Evolutionary conservation across 495 filamentous ascomycete genomes (phyloP), one percentile per base, ranked within the genome.

Genomic region (Lepraria neglecta): DNA sequence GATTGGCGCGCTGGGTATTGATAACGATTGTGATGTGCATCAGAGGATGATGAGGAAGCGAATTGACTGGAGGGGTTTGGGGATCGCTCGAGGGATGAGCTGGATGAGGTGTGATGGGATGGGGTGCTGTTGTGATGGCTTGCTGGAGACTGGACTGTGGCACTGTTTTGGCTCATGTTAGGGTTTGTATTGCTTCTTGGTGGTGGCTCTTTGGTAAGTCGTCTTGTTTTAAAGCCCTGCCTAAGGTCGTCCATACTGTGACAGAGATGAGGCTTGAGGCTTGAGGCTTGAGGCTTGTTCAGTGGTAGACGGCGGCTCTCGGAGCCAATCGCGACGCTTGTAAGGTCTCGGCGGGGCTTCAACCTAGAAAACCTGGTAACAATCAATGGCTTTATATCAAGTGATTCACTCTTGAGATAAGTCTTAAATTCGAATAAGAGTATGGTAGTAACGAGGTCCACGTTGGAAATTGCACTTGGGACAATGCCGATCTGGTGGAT

Each of bases 41-140:
- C 76, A 71, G 56, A 69, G 61, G 61, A 73, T 64, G 62, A 66
- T 63, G 56, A 67, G 64, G 72, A 58, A 65, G 66, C 68, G 68
- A 69, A 67, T 59, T 74, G 65, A 71, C 72, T 68, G 35, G 70
- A 59, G 50, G 74, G 71, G 30, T 75, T 73, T 53, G 80, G 79
- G 30, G 81, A 84, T 6, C 77, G 77, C 38, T 81, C 75, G 62
- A 78, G 72, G 31, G 68, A 66, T 11, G 80, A 81, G 45, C 77
- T 79, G 24, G 78, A 79, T 6, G 78, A 80, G 43, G 76, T 77
- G 71, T 76, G 78, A 60, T 76, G 74, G 65, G 76, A 82, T 62
- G 74, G 72, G 59, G 76, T 80, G 56, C 64, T 62, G 30, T 64
- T 58, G 46, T 61, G 62, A 68, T 72, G 76, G 54, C 42, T 78